Conservation (phyloP, 208 protist genomes). For the Trypanosoma congolense region DNA sequence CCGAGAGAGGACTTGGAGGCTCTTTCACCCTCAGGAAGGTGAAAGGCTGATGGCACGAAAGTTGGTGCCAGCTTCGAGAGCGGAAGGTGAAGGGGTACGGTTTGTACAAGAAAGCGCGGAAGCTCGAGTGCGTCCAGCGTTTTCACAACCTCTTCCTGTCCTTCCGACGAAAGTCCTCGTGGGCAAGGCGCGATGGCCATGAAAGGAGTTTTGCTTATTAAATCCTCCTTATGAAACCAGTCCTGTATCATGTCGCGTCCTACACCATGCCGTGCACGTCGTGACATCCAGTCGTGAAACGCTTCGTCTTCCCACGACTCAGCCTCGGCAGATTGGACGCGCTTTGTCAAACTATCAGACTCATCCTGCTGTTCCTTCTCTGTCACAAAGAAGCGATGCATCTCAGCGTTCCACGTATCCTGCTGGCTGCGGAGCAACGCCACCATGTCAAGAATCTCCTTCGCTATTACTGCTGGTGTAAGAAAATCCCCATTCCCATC, state of each 20-base stretch:
- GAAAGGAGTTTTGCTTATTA: slow-evolving; percentile 52
- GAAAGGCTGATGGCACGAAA: slow-evolving; percentile 34
- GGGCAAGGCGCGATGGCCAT: slow-evolving; percentile 55
- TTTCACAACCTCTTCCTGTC: slow-evolving; percentile 16
- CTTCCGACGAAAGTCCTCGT: slow-evolving; percentile 23
- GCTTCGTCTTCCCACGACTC: slow-evolving; percentile 13
- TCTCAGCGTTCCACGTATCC: slow-evolving; percentile 30
- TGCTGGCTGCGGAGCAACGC: slow-evolving; percentile 23
- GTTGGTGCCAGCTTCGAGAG: slow-evolving; percentile 44
- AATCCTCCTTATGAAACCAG: slow-evolving; percentile 52
- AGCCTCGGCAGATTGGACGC: slow-evolving; percentile 19
- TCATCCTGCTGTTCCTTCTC: slow-evolving; percentile 25
- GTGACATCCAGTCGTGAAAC: slow-evolving; percentile 32
- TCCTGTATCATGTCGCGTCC: slow-evolving; percentile 20
- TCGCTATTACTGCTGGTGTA: slow-evolving; percentile 2
- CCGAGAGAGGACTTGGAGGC: slow-evolving; percentile 27
- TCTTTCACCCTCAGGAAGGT: slow-evolving; percentile 21
- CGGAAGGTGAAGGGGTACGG: slow-evolving; percentile 34
- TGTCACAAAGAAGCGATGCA: slow-evolving; percentile 28
- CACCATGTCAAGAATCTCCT: slow-evolving; percentile 22
- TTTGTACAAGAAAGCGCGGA: slow-evolving; percentile 49
- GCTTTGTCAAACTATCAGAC: slow-evolving; percentile 20
- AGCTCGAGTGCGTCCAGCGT: slow-evolving; percentile 51
- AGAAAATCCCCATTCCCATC: not conserved
- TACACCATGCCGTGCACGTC: slow-evolving; percentile 9